Conservation (phyloP, 805 yeast genomes). For the Cyberlindnera mississippiensis region DNA sequence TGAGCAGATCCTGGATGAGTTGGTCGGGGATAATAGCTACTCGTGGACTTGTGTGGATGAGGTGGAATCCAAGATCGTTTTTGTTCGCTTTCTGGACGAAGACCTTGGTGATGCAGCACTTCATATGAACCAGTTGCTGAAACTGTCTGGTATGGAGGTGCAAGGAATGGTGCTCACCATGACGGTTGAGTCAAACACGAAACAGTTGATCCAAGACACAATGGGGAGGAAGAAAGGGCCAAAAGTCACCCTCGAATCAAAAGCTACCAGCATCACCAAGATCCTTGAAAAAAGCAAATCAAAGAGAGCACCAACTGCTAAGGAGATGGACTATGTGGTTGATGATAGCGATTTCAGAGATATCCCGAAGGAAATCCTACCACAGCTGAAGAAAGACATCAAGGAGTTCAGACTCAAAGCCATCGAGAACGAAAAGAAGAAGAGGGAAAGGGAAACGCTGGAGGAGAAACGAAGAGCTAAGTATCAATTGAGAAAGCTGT, state of each 20-base stretch:
- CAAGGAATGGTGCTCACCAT: slow-evolving; percentile 5
- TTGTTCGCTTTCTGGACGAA: slow-evolving; percentile 28
- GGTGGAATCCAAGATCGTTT: slow-evolving; percentile 34
- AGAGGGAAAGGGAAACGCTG: slow-evolving; percentile 44
- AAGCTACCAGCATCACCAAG: neutral
- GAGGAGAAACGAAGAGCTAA: slow-evolving; percentile 48
- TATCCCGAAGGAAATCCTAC: slow-evolving; percentile 50
- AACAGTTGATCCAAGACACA: slow-evolving; percentile 11
- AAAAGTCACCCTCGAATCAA: neutral
- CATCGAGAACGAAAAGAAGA: slow-evolving; percentile 46
- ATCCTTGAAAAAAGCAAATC: slow-evolving; percentile 6
- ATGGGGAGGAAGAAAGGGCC: slow-evolving; percentile 4
- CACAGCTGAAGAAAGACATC: slow-evolving; percentile 48
- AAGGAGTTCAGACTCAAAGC: slow-evolving; percentile 55
- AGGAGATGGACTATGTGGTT: slow-evolving; percentile 39
- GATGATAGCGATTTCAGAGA: slow-evolving; percentile 56
- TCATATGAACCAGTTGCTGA: slow-evolving; percentile 1
- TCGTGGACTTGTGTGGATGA: slow-evolving; percentile 35
- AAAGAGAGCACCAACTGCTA: slow-evolving; percentile 1
- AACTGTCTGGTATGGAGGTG: slow-evolving; percentile 2
- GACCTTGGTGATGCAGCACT: neutral
- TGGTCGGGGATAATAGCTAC: slow-evolving; percentile 21
- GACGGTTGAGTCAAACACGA: slow-evolving; percentile 12
- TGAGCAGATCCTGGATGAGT: slow-evolving; percentile 32
- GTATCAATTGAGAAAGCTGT: slow-evolving; percentile 42